Percentiles rank a stretch among this genome's conserved stretches.
Conservation (phyloP, 768 basidiomycete species). For the Suillus cothurnatus region DNA sequence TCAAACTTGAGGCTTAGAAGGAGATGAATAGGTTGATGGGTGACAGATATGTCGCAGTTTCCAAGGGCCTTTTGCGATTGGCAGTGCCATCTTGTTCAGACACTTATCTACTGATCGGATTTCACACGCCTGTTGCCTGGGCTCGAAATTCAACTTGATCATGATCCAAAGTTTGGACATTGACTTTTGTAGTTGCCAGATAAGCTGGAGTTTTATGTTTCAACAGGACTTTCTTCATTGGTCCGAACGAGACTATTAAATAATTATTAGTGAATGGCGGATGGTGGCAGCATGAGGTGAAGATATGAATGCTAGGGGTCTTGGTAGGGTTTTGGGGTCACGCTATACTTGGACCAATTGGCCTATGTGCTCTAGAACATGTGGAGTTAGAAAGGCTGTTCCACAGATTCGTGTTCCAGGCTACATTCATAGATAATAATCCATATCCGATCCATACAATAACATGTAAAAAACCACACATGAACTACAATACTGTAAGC, state of each 20-base stretch:
- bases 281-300: neutral
- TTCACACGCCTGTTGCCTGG: conserved; percentile 55
- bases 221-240: neutral
- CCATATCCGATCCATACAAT: conserved; percentile 14
- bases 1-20: conserved; percentile 4
- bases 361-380: neutral
- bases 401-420: conserved; percentile 3
- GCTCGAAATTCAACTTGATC: neutral
- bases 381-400: neutral
- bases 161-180: neutral
- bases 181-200: neutral
- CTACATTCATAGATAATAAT: conserved; percentile 22
- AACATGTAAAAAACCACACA: conserved; percentile 14
- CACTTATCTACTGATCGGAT: conserved; percentile 51
- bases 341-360: neutral
- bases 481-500: conserved; percentile 28
- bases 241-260: neutral
- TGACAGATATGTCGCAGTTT: conserved; percentile 19
- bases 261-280: neutral
- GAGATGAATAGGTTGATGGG: conserved; percentile 14
- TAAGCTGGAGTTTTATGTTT: neutral
- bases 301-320: neutral
- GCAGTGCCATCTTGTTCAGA: conserved; percentile 20
- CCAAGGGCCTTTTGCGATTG: conserved; percentile 13
- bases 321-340: neutral